phyloP scores from a whole-genome alignment of 2,329 filamentous ascomycete species.

The Stagonosporopsis vannaccii region DNA sequence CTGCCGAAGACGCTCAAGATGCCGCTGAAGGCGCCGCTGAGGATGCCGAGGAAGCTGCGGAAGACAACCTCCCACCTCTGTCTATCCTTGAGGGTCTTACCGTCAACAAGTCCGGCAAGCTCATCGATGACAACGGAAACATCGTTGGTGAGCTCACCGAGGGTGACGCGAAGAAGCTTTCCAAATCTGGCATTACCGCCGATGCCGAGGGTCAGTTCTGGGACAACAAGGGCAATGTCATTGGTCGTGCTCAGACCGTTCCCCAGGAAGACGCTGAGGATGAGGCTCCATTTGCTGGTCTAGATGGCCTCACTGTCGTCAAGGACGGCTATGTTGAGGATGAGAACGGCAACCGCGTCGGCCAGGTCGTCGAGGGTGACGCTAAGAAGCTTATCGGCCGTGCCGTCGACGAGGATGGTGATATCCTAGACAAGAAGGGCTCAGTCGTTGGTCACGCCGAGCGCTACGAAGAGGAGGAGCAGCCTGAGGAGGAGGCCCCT shows the following conservation, averaged over 20 bases:
- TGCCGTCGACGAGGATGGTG: slow-evolving; percentile 60
- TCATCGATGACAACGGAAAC: slow-evolving; percentile 56
- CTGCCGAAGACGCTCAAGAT: slow-evolving; percentile 42
- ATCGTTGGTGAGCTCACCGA: slow-evolving; percentile 59
- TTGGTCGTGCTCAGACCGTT: slow-evolving; percentile 58
- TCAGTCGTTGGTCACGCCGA: slow-evolving; percentile 61
- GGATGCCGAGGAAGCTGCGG: slow-evolving; percentile 40
- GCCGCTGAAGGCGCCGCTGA: slow-evolving; percentile 43
- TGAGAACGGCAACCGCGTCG: slow-evolving; percentile 59
- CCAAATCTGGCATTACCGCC: slow-evolving; percentile 55
- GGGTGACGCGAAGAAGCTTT: slow-evolving; percentile 61
- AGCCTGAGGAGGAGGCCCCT: slow-evolving; percentile 50
- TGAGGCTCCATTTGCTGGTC: slow-evolving; percentile 59
- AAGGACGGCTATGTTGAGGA: slow-evolving; percentile 60
- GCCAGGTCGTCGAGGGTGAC: slow-evolving; percentile 58
- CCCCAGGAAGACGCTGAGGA: slow-evolving; percentile 56
- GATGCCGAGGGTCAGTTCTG: slow-evolving; percentile 61
- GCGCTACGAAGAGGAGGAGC: slow-evolving; percentile 68
- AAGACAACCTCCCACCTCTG: slow-evolving; percentile 54
- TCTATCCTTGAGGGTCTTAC: slow-evolving; percentile 58
- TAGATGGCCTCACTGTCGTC: slow-evolving; percentile 59
- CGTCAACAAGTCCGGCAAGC: slow-evolving; percentile 60
- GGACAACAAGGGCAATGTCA: slow-evolving; percentile 62
- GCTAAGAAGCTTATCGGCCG: slow-evolving; percentile 60
- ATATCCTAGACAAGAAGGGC: slow-evolving; percentile 62